These are phyloP conservation scores for Ceratocystis albifundus DNA, from an alignment of 2,329 filamentous ascomycete genomes.

Conservation along the genomic window DNA sequence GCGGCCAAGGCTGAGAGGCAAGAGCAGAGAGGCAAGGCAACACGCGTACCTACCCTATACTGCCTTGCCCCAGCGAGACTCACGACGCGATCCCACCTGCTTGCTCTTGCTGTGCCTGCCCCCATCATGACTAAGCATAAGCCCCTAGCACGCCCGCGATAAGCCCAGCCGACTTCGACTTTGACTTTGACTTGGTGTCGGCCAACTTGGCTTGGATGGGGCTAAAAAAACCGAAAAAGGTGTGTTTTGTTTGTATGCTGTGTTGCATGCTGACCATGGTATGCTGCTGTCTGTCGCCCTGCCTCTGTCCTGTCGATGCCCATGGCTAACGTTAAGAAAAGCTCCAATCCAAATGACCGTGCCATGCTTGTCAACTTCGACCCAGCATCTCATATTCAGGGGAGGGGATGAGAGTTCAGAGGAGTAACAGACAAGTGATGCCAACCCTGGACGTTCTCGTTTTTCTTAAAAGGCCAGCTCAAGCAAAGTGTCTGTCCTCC, in stretches of 20 bases:
- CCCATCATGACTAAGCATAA: not conserved
- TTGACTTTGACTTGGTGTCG: too few species aligned
- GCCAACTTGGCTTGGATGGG: not conserved
- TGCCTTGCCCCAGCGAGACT: not conserved
- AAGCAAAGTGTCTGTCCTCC: not conserved
- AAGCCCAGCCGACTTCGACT: too few species aligned
- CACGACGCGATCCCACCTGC: not conserved
- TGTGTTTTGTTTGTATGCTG: not conserved
- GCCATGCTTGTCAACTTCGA: slow-evolving; percentile 20
- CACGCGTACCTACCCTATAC: not conserved
- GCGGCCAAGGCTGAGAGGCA: not conserved
- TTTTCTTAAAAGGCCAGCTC: not conserved
- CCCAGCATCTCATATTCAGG: slow-evolving; percentile 14
- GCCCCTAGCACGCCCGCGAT: too few species aligned
- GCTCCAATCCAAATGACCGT: slow-evolving; percentile 16
- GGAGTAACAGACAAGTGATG: slow-evolving; percentile 3
- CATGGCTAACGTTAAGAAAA: slow-evolving; percentile 11
- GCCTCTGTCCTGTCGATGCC: not conserved
- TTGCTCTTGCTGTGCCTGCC: not conserved
- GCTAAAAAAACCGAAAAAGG: too few species aligned
- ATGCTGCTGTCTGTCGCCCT: not conserved
- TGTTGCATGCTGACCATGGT: too few species aligned
- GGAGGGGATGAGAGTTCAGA: not conserved
- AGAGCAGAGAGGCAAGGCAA: not conserved
- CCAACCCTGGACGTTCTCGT: slow-evolving; percentile 9